phyloP scores from a whole-genome alignment of 2,329 filamentous ascomycete species.

The Pseudogymnoascus sp. region DNA sequence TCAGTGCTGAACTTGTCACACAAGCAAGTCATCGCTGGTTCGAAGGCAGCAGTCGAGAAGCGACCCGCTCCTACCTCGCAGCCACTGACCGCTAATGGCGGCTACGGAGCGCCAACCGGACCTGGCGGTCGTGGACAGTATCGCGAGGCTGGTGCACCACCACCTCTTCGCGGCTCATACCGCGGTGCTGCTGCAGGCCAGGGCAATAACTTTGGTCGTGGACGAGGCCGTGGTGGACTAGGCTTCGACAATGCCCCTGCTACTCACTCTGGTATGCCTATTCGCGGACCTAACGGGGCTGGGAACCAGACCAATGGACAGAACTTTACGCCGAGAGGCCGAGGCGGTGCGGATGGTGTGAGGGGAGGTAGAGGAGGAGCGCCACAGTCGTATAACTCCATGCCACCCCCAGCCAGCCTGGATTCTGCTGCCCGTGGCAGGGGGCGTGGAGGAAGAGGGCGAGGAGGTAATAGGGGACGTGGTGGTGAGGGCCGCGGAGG shows the following conservation, averaged over 20 bases:
- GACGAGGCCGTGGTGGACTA: conserved; percentile 30
- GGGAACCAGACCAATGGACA: neutral
- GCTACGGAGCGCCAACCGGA: conserved; percentile 45
- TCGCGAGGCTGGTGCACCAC: conserved; percentile 46
- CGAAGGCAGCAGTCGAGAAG: conserved; percentile 49
- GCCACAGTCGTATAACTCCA: conserved; percentile 41
- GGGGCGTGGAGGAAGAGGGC: conserved; percentile 21
- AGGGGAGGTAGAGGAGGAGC: neutral
- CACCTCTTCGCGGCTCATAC: conserved; percentile 48
- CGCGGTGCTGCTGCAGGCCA: conserved; percentile 46
- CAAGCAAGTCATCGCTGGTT: conserved; percentile 67
- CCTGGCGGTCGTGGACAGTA: conserved; percentile 54
- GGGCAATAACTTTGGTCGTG: conserved; percentile 32
- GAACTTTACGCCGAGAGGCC: neutral
- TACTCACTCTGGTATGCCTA: neutral
- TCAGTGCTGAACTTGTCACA: conserved; percentile 81
- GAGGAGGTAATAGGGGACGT: conserved; percentile 16
- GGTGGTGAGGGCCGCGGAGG: conserved; percentile 16
- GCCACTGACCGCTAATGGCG: conserved; percentile 42
- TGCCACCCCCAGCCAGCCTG: conserved; percentile 52
- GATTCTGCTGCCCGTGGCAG: conserved; percentile 35
- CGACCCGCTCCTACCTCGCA: conserved; percentile 39
- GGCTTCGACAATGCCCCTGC: conserved; percentile 18
- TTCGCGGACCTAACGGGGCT: neutral
- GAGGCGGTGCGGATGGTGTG: neutral